Base-by-base conservation (phyloP, 495 filamentous ascomycete species). In the Penicillium maclennaniae region DNA sequence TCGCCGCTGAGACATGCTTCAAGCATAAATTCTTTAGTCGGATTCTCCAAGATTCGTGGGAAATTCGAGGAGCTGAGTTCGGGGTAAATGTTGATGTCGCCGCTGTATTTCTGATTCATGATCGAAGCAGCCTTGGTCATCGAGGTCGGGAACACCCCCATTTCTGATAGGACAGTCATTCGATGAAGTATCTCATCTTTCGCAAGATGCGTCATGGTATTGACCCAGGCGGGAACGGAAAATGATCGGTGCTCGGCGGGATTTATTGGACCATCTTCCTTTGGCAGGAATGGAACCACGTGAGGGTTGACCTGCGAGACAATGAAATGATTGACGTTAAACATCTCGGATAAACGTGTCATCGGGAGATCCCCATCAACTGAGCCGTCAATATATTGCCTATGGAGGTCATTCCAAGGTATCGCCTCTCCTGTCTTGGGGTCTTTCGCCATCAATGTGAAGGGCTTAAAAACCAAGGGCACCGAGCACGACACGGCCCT, bases 271-370 rank as follows among this genome's bases (percentile, higher is more conserved):
- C 79, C 78, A 49, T 88, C 85, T 51, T 92, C 86, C 58, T 85
- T 87, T 20, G 79, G 70, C 16, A 96, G 75, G 55, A 97, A 96
- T 7, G 92, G 91, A 0, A 95, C 85, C 26, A 97, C 87, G 59
- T 97, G 92, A 1, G 92, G 92, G 61, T 96, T 97, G 42, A 95
- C 90, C 63, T 97, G 92, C 0, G 91, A 96, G 27, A 96, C 92
- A 62, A 97, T 96, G 64, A 96, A 96, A 63, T 96, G 91, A 63
- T 96, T 97, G 70, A 96, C 91, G 62, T 96, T 96, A 71, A 96
- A 96, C 88, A 96, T 92, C 59, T 96, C 92, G 0, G 91, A 86
- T 10, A 97, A 75, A 9, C 88, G 79, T 41, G 85, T 91, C 88
- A 96, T 96, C 19, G 92, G 92, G 2, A 97, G 78, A 69, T 97